Conservation (phyloP, 352 stramenopile genomes). For the Peronosclerospora sorghi region DNA sequence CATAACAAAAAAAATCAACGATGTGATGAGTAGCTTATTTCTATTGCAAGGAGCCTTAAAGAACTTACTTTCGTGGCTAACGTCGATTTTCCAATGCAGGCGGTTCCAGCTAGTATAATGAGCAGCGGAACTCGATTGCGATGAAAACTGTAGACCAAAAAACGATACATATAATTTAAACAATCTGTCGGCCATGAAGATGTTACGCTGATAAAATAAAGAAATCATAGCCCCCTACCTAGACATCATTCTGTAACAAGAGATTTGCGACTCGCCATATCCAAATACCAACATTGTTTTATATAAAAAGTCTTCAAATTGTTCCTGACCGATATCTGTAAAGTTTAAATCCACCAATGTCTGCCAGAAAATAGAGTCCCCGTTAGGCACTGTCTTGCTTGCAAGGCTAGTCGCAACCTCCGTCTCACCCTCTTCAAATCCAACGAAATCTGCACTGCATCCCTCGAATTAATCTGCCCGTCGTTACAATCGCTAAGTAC, state of each 20-base stretch:
- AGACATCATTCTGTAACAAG: constrained; percentile 83
- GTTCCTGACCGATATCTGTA: constrained; percentile 80
- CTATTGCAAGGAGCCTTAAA: not conserved
- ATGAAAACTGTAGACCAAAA: constrained; percentile 44
- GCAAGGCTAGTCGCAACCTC: not conserved
- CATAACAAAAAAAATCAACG: constrained; percentile 8
- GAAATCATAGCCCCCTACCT: constrained; percentile 15
- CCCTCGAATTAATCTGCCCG: constrained; percentile 64
- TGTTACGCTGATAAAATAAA: not conserved
- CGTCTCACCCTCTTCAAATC: constrained; percentile 71
- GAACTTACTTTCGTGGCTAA: constrained; percentile 69
- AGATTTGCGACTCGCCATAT: constrained; percentile 78
- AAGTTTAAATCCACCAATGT: constrained; percentile 79
- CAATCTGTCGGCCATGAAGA: not conserved
- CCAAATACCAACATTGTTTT: constrained; percentile 85
- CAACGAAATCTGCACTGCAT: constrained; percentile 81
- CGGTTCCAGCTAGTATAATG: constrained; percentile 74
- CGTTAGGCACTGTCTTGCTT: not conserved
- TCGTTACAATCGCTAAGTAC: too few relatives aligned
- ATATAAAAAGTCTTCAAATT: constrained; percentile 87
- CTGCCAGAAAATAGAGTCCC: constrained; percentile 19
- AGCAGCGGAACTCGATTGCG: constrained; percentile 73
- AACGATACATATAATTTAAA: not conserved
- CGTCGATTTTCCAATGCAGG: constrained; percentile 80
- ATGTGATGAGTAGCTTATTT: not conserved